Conservation (phyloP, 805 yeast genomes). For the Barnettozyma sp. region DNA sequence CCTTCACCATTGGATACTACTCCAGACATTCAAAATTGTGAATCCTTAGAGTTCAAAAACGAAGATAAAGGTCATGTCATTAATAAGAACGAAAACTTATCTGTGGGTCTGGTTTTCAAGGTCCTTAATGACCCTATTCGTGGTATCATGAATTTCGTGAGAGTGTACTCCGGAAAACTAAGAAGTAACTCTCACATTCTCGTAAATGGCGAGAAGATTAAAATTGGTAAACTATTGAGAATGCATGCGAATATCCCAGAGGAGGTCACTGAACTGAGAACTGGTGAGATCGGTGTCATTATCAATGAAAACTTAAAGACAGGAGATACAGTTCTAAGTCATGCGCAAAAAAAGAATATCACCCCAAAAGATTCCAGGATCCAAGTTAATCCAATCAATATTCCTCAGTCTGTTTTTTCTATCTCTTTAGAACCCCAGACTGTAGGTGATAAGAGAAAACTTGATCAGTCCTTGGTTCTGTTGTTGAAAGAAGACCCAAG, state of each 20-base stretch:
- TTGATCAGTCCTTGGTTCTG: slow-evolving; percentile 62
- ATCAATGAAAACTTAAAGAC: slow-evolving; percentile 60
- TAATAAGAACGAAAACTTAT: slow-evolving; percentile 49
- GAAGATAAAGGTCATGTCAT: slow-evolving; percentile 42
- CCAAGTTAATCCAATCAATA: slow-evolving; percentile 63
- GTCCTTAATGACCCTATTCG: slow-evolving; percentile 79
- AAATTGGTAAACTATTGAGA: slow-evolving; percentile 59
- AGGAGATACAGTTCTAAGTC: slow-evolving; percentile 82
- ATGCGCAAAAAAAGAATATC: slow-evolving; percentile 45
- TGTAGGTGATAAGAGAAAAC: slow-evolving; percentile 67
- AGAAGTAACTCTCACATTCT: slow-evolving; percentile 58
- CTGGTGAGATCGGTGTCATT: slow-evolving; percentile 86
- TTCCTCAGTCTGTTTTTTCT: slow-evolving; percentile 92
- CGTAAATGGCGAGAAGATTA: slow-evolving; percentile 57
- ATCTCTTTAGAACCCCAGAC: slow-evolving; percentile 78
- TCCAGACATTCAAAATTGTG: slow-evolving; percentile 41
- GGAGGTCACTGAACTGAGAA: slow-evolving; percentile 51
- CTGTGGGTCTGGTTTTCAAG: slow-evolving; percentile 85
- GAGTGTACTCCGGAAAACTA: slow-evolving; percentile 82
- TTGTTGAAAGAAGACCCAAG: slow-evolving; percentile 90
- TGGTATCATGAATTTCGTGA: slow-evolving; percentile 76
- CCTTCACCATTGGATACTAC: slow-evolving; percentile 73
- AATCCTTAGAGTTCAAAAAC: slow-evolving; percentile 34
- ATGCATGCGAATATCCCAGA: slow-evolving; percentile 89
- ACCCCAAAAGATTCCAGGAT: slow-evolving; percentile 38